Evolutionary conservation across 2,329 filamentous ascomycete species (phyloP).

Genomic region (Stagonosporopsis vannaccii): DNA sequence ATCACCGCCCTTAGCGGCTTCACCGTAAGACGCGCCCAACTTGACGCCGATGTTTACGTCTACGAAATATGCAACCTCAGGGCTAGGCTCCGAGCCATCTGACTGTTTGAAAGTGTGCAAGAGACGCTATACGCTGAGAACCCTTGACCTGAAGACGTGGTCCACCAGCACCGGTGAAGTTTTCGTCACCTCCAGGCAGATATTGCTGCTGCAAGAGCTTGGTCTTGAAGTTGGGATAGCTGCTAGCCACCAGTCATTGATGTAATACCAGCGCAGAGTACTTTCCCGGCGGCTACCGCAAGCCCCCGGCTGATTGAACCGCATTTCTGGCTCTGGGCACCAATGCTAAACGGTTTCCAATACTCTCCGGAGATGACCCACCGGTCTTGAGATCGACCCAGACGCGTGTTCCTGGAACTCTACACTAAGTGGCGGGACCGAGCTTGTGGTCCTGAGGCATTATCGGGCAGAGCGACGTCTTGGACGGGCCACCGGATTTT

Average conservation of each 20-base stretch:
- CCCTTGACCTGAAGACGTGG: constrained; percentile 18
- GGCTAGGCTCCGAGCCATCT: constrained; percentile 27
- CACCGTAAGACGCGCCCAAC: constrained; percentile 40
- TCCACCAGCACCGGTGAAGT: constrained; percentile 46
- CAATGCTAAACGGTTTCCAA: constrained; percentile 6
- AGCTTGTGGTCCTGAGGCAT: constrained; percentile 12
- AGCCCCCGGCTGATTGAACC: not conserved
- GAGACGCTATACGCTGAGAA: constrained; percentile 15
- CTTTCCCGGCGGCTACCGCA: not conserved
- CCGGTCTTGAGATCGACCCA: not conserved
- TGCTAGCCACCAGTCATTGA: not conserved
- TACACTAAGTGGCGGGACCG: not conserved
- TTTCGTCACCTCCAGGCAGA: constrained; percentile 41
- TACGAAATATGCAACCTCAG: constrained; percentile 20
- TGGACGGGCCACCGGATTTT: constrained; percentile 29
- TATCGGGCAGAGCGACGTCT: constrained; percentile 17
- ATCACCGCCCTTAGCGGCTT: constrained; percentile 28
- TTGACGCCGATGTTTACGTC: constrained; percentile 15
- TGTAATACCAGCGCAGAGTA: not conserved
- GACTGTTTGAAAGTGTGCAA: constrained; percentile 29
- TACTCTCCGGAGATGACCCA: not conserved
- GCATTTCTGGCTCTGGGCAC: not conserved
- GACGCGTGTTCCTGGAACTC: not conserved
- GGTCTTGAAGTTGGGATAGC: not conserved
- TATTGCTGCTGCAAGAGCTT: constrained; percentile 26